phyloP scores from a whole-genome alignment of 371 early-diverging fungal species.

The Nosema muscidifuracis region DNA sequence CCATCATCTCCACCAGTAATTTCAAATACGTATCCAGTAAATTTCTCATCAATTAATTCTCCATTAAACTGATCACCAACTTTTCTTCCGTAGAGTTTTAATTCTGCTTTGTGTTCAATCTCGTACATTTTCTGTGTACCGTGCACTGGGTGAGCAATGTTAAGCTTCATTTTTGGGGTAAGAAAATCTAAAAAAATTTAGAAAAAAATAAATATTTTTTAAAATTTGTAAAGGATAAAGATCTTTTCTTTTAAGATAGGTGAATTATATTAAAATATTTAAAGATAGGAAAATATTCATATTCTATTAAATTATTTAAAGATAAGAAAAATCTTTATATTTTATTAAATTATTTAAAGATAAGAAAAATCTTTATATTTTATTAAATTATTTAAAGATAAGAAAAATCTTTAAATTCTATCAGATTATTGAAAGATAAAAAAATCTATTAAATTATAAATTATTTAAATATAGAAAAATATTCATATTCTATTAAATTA shows the following conservation, averaged over 20 bases:
- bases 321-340: too few species aligned
- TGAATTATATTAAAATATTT: too few species aligned
- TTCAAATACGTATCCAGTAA: constrained; percentile 93
- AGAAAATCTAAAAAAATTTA: not conserved
- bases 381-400: too few species aligned
- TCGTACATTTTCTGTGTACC: constrained; percentile 94
- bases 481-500: too few species aligned
- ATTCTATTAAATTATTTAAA: too few species aligned
- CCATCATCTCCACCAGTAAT: constrained; percentile 98
- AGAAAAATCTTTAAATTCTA: too few species aligned
- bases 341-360: too few species aligned
- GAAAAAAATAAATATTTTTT: not conserved
- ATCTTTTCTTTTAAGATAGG: too few species aligned
- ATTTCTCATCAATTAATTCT: constrained; percentile 87
- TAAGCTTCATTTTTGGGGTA: not conserved
- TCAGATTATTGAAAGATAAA: too few species aligned
- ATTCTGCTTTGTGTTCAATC: constrained; percentile 87
- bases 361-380: too few species aligned
- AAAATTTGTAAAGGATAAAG: too few species aligned
- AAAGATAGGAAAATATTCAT: constrained; percentile 13
- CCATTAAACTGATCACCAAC: constrained; percentile 88
- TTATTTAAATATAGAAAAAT: too few species aligned
- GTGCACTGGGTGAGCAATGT: constrained; percentile 82
- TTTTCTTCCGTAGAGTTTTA: constrained; percentile 90
- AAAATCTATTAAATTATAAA: constrained; percentile 2